Evolutionary conservation across 2,329 filamentous ascomycete species (phyloP), one percentile per base, ranked within the genome.

Genomic region (Diaporthe longicolla): DNA sequence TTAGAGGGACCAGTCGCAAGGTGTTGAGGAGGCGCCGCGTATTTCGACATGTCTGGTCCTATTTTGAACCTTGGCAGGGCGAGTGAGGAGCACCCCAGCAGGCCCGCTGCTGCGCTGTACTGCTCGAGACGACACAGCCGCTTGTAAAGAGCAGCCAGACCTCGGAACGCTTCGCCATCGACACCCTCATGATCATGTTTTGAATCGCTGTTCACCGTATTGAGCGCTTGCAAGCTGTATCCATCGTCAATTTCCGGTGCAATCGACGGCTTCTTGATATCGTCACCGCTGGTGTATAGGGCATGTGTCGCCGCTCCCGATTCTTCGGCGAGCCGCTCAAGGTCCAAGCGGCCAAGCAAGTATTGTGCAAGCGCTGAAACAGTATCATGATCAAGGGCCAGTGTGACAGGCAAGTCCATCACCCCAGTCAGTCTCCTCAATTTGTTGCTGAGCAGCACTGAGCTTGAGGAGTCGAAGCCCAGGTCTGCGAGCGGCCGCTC

Each of bases 391-490:
- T 68, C 63, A 9, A 68, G 32, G 10, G 63, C 63, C 48, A 68
- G 48, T 21, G 63, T 68, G 5, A 68, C 45, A n/a, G 63, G 63
- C 4, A 68, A n/a, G 15, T 68, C 63, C 6, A 13, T 5, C 3
- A 68, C 10, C 19, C 69, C 55, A 24, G 43, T 61, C 4, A 35
- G 10, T 7, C 45, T 35, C 35, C 69, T 50, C n/a, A 71, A 26
- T 15, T 21, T 32, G 15, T 71, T 71, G 43, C 55, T 58, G 29
- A 71, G 55, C n/a, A 63, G 24, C n/a, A 71, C 43, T 13, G 54
- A 58, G 9, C 43, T 58, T 3, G 57, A 58, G 4, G 69, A 71
- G 29, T 71, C 69, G 17, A 59, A 71, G 6, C 69, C 69, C 13
- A 71, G 69, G 0, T 71, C 69, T n/a, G 69, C 7, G 5, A 71